Percentiles rank a stretch among this genome's conserved stretches.
phyloP scores from a whole-genome alignment of 352 stramenopile species.

The Pythium volutum region DNA sequence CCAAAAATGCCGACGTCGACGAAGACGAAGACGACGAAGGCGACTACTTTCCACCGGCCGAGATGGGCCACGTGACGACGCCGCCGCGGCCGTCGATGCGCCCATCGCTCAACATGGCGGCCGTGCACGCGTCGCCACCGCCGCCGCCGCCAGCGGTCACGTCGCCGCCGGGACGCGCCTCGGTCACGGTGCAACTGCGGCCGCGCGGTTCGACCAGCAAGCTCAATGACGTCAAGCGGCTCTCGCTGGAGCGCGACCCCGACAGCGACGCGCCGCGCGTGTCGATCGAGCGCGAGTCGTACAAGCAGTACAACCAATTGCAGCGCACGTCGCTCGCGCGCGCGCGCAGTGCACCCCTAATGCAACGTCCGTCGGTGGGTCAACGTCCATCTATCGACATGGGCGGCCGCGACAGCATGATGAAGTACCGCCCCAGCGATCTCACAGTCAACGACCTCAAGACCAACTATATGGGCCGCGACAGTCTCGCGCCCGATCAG shows the following conservation, averaged over 20 bases:
- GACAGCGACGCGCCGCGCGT: slow-evolving; percentile 14
- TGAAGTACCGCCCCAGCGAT: slow-evolving; percentile 68
- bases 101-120: slow-evolving; percentile 2
- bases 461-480: slow-evolving; percentile 42
- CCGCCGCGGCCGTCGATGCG: slow-evolving; percentile 2
- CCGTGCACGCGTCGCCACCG: slow-evolving; percentile 1
- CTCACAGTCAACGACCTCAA: slow-evolving; percentile 47
- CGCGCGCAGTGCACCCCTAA: slow-evolving; percentile 2
- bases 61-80: slow-evolving; percentile 12
- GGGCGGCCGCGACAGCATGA: slow-evolving; percentile 56
- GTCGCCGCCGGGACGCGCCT: slow-evolving; percentile 8
- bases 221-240: slow-evolving; percentile 30
- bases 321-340: slow-evolving; percentile 11
- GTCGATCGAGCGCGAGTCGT: slow-evolving; percentile 34
- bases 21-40: slow-evolving; percentile 24
- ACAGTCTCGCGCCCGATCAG: slow-evolving; percentile 41
- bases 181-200: slow-evolving; percentile 24
- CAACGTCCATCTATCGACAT: slow-evolving; percentile 17
- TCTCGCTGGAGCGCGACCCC: slow-evolving; percentile 23
- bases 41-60: slow-evolving; percentile 22
- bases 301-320: background rate
- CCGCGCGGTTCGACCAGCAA: slow-evolving; percentile 34
- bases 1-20: slow-evolving; percentile 26
- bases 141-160: background rate
- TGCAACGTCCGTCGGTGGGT: too few species aligned